A percentile compares a stretch with the other conserved stretches of the same genome.
Conservation (phyloP, 805 yeast genomes). For the Lipomyces orientalis region DNA sequence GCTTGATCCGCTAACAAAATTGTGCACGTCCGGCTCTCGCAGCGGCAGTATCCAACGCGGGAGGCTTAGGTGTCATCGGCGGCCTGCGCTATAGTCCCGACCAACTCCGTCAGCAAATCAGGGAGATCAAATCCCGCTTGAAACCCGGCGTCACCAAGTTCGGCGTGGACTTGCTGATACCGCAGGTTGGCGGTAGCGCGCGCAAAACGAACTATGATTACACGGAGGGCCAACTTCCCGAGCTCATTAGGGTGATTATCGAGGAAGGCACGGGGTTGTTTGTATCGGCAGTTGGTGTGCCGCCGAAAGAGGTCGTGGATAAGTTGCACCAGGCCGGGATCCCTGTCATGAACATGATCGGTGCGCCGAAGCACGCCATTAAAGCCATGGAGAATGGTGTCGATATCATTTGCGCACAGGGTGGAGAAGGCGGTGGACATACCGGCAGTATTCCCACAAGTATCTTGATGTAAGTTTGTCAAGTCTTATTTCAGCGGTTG, state of each 20-base stretch:
- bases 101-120: conserved; percentile 39
- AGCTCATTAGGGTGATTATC: conserved; percentile 38
- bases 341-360: conserved; percentile 42
- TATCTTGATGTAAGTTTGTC: conserved; percentile 30
- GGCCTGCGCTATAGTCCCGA: conserved; percentile 40
- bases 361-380: conserved; percentile 39
- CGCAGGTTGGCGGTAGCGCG: conserved; percentile 42
- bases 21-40: conserved; percentile 39
- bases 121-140: conserved; percentile 35
- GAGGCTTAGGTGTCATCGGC: conserved; percentile 43
- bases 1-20: neutral
- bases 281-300: conserved; percentile 42
- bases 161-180: conserved; percentile 41
- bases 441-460: conserved; percentile 40
- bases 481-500: neutral
- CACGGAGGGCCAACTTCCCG: conserved; percentile 38
- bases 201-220: conserved; percentile 42
- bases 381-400: conserved; percentile 41
- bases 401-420: conserved; percentile 41
- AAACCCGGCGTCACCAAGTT: conserved; percentile 39
- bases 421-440: conserved; percentile 44
- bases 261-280: conserved; percentile 38
- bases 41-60: conserved; percentile 43
- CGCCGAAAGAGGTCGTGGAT: conserved; percentile 39
- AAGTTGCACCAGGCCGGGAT: conserved; percentile 39